Percentiles rank a stretch among this genome's conserved stretches.
Evolutionary conservation across 768 basidiomycete species (phyloP).

Genomic region (Hysterangium stoloniferum): DNA sequence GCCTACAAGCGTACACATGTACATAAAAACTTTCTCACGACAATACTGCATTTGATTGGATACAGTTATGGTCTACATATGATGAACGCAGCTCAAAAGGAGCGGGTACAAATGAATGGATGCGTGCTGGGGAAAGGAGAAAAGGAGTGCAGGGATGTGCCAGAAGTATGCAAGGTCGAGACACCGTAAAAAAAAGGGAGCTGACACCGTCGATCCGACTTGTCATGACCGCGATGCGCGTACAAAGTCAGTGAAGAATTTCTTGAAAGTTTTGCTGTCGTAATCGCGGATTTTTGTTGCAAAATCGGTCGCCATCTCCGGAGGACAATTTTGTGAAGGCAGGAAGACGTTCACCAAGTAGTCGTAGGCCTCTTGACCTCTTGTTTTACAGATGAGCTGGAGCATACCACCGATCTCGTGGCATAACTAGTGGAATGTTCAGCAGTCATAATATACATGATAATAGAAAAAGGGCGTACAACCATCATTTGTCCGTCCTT

Average conservation of each 20-base stretch:
- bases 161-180: background rate
- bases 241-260: conserved; percentile 83
- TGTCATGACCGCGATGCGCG: conserved; percentile 7
- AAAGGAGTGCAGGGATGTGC: background rate
- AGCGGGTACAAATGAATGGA: background rate
- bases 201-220: no score
- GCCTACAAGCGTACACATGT: background rate
- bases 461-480: conserved; percentile 37
- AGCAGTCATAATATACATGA: background rate
- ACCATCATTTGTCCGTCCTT: conserved; percentile 83
- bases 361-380: conserved; percentile 76
- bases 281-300: conserved; percentile 64
- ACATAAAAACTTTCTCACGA: background rate
- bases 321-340: conserved; percentile 84
- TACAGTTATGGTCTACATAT: no score
- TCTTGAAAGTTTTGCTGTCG: conserved; percentile 71
- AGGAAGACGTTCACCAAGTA: conserved; percentile 76
- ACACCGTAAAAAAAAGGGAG: no score
- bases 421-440: conserved; percentile 50
- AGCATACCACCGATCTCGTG: conserved; percentile 84
- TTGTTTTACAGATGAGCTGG: conserved; percentile 65
- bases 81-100: no score
- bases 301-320: conserved; percentile 69
- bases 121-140: background rate
- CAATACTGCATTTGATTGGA: background rate